phyloP scores from a whole-genome alignment of 306 rosid genomes.

The Cucumis melo region DNA sequence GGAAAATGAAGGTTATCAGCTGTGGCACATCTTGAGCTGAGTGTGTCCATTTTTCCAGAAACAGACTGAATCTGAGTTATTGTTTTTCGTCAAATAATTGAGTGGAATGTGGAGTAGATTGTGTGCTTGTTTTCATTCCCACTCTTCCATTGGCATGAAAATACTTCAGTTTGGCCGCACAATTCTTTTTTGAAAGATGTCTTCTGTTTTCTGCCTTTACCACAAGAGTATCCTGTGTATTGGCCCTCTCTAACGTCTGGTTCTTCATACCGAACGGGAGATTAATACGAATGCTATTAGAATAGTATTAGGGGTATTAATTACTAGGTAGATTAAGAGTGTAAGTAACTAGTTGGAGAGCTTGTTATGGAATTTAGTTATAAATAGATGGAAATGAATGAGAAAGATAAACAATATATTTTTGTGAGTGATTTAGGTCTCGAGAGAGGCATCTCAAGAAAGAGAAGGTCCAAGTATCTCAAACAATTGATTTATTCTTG shows the following conservation, averaged over 20 bases:
- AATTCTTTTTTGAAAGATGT: not conserved
- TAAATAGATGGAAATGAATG: too few relatives aligned
- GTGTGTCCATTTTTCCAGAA: too few relatives aligned
- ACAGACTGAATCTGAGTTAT: not conserved
- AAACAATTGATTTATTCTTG: too few relatives aligned
- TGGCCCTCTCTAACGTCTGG: not conserved
- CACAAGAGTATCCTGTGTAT: not conserved
- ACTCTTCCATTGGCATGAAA: not conserved
- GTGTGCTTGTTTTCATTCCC: not conserved
- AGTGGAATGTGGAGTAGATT: not conserved
- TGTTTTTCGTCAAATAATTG: not conserved
- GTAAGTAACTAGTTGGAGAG: too few relatives aligned
- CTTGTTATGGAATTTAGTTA: too few relatives aligned
- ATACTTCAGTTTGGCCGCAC: not conserved
- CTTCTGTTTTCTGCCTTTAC: not conserved
- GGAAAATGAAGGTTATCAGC: not conserved
- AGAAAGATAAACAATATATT: too few relatives aligned
- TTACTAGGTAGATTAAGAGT: too few relatives aligned
- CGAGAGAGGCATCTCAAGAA: too few relatives aligned
- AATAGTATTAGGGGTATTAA: too few relatives aligned
- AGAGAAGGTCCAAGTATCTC: too few relatives aligned
- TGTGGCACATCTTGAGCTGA: not conserved
- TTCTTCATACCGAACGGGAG: not conserved
- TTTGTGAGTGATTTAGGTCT: too few relatives aligned
- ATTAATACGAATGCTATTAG: too few relatives aligned